Percentiles rank a stretch among this genome's conserved stretches.
phyloP scores from a whole-genome alignment of 495 filamentous ascomycete species.

The Penicillium simplicissimum region DNA sequence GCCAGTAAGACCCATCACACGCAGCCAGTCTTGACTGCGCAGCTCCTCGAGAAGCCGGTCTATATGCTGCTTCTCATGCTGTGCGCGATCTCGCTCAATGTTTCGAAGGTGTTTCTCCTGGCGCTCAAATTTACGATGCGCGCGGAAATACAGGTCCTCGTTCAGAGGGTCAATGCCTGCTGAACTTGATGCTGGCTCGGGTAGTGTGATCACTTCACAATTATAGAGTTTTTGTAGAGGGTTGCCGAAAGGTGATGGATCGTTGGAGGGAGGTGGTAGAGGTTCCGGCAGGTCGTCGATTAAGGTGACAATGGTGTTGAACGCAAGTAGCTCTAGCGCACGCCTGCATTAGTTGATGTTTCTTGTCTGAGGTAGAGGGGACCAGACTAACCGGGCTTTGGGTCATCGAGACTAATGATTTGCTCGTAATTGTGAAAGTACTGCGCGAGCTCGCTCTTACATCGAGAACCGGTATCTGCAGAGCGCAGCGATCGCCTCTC shows the following conservation, averaged over 20 bases:
- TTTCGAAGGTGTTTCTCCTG: constrained; percentile 91
- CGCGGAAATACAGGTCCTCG: constrained; percentile 64
- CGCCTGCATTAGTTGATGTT: not conserved
- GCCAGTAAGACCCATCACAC: constrained; percentile 87
- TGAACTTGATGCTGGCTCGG: constrained; percentile 9
- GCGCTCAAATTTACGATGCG: constrained; percentile 78
- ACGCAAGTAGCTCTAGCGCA: constrained; percentile 43
- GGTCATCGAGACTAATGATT: constrained; percentile 76
- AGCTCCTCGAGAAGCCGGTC: constrained; percentile 84
- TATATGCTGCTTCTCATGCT: constrained; percentile 88
- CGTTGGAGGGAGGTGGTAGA: constrained; percentile 19
- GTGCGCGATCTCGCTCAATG: constrained; percentile 85
- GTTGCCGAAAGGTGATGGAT: constrained; percentile 39
- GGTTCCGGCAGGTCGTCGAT: constrained; percentile 46
- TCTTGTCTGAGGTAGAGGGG: not conserved
- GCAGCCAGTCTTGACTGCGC: constrained; percentile 89
- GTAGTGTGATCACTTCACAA: constrained; percentile 36
- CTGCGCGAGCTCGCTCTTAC: constrained; percentile 82
- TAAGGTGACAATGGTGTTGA: constrained; percentile 46
- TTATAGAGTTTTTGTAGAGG: constrained; percentile 42
- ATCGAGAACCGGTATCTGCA: constrained; percentile 54
- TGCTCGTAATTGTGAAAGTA: constrained; percentile 94
- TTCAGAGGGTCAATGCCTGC: constrained; percentile 60
- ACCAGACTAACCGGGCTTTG: constrained; percentile 66
- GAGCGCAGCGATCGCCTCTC: constrained; percentile 53